Percentiles rank a stretch among this genome's conserved stretches.
Conservation (phyloP, 441 rosid species). For the Syzygium syzygioides region DNA sequence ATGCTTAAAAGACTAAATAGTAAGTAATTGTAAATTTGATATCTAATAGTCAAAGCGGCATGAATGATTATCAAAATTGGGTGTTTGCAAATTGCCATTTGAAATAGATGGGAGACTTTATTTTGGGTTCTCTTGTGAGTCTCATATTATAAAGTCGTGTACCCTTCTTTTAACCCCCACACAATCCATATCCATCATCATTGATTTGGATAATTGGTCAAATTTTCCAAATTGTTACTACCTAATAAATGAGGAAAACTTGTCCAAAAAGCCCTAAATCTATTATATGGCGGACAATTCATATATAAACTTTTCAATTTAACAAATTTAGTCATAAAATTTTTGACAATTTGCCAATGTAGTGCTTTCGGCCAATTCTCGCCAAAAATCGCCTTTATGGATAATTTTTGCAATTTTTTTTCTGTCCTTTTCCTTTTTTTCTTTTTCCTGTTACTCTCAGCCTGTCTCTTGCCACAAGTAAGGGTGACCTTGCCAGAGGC, state of each 20-base stretch:
- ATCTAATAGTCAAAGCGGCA: neutral
- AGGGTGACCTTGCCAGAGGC: neutral
- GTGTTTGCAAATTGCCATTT: neutral
- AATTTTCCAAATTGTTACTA: neutral
- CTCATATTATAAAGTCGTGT: neutral
- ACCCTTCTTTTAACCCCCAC: too few relatives aligned
- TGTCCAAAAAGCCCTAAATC: neutral
- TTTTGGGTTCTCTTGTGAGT: neutral
- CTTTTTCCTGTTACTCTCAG: neutral
- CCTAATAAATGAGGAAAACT: too few relatives aligned
- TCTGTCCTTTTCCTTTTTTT: rapidly evolving
- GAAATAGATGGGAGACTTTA: neutral
- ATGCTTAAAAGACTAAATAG: neutral
- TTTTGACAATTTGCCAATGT: neutral
- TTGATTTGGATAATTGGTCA: neutral
- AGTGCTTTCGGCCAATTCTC: neutral
- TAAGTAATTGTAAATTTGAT: neutral
- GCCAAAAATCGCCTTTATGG: too few relatives aligned
- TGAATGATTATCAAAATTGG: too few relatives aligned
- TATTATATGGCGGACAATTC: rapidly evolving
- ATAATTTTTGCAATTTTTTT: too few relatives aligned
- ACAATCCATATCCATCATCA: neutral
- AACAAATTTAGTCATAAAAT: neutral
- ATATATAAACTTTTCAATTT: neutral
- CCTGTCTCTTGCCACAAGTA: rapidly evolving